These are phyloP conservation scores for Epichloe hybrida DNA, from an alignment of 2,329 filamentous ascomycete genomes.

Conservation along the genomic window DNA sequence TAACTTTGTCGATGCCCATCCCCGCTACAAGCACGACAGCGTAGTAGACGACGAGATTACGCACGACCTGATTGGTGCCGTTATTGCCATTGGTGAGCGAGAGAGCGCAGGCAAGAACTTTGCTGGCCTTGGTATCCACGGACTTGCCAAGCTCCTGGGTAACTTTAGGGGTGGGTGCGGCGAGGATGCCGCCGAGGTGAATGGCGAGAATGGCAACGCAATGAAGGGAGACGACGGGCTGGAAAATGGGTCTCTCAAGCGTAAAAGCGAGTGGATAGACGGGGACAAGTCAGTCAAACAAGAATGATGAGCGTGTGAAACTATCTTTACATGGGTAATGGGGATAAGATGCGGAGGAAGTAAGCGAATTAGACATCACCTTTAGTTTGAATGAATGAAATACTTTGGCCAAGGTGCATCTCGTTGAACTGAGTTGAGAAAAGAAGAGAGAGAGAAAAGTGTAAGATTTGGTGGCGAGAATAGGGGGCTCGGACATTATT, in stretches of 20 bases:
- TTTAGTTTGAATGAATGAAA: too few relatives aligned
- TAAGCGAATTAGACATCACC: too few relatives aligned
- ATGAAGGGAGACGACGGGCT: neutral
- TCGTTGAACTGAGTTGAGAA: too few relatives aligned
- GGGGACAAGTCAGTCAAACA: constrained; percentile 3
- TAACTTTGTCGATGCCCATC: constrained; percentile 65
- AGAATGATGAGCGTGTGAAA: too few relatives aligned
- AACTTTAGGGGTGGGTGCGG: constrained; percentile 31
- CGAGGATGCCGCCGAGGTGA: constrained; percentile 2
- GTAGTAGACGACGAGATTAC: constrained; percentile 64
- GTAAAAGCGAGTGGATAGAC: constrained; percentile 25
- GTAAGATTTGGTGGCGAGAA: too few relatives aligned
- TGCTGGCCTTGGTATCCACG: constrained; percentile 49
- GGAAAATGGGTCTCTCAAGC: constrained; percentile 16
- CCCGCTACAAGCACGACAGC: constrained; percentile 67
- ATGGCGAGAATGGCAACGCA: neutral
- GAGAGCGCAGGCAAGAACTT: constrained; percentile 53
- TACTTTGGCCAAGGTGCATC: too few relatives aligned
- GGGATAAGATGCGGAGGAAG: too few relatives aligned
- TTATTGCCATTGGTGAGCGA: constrained; percentile 60
- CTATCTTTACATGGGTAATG: too few relatives aligned
- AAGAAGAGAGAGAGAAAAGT: too few relatives aligned
- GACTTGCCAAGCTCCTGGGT: constrained; percentile 32
- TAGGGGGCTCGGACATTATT: too few relatives aligned
- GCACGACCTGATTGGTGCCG: constrained; percentile 73